A percentile compares a stretch with the other conserved stretches of the same genome.
Conservation (phyloP, 768 basidiomycete species). For the Boletus patriciae region DNA sequence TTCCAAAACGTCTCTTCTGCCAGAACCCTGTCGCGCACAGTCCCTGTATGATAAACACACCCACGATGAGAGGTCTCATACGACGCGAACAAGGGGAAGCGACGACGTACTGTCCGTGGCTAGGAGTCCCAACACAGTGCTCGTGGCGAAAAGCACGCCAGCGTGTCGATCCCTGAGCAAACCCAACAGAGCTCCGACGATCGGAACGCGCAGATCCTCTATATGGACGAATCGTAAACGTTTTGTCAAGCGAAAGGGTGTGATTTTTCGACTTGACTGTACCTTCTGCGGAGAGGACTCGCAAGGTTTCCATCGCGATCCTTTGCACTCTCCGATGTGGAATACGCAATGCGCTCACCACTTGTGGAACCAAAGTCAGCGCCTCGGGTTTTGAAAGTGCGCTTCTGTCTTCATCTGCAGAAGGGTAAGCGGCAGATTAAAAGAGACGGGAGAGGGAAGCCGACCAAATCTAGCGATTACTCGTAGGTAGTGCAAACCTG, state of each 20-base stretch:
- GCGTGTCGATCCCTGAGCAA: conserved; percentile 22
- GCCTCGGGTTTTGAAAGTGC: conserved; percentile 2
- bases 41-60: not conserved
- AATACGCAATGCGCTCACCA: conserved; percentile 17
- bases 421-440: not conserved
- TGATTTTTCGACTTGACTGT: not conserved
- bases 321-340: conserved; percentile 19
- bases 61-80: not conserved
- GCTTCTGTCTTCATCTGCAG: conserved; percentile 7
- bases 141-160: conserved; percentile 16
- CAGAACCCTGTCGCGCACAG: conserved; percentile 18
- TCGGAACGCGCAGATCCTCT: conserved; percentile 13
- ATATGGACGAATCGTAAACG: not conserved
- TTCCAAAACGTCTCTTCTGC: conserved; percentile 15
- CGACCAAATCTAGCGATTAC: conserved; percentile 20
- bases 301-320: conserved; percentile 14
- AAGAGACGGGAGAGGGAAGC: not conserved
- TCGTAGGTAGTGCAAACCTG: conserved; percentile 27
- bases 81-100: not conserved
- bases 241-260: not conserved
- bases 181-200: conserved; percentile 12
- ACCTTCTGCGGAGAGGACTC: conserved; percentile 18
- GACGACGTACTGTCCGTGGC: conserved; percentile 16
- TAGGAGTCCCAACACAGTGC: conserved; percentile 12
- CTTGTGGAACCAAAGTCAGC: conserved; percentile 4